Evolutionary conservation across 2,329 filamentous ascomycete genomes (phyloP), one percentile per base, ranked within the genome.

Genomic region (Ceratocystiopsis brevicomis): DNA sequence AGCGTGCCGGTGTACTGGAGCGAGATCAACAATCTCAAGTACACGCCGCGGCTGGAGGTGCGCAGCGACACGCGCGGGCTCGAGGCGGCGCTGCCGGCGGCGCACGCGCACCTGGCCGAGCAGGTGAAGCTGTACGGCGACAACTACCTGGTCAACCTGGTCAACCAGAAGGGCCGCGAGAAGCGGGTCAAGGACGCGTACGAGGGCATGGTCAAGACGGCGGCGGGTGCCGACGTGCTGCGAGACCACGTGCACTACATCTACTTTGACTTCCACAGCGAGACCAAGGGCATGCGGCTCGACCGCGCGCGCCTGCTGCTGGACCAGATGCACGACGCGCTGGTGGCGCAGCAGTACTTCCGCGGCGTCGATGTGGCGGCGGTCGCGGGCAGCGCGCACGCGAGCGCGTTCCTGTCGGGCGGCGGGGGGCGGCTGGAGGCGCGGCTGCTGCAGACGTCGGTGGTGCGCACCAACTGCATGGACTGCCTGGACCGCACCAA

Each of bases 401-500:
- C 13, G 33, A 13, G 33, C 33, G 33, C 15, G 13, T 4, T 13
- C 10, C 13, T 15, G 13, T 13, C 33, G 13, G 13, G 75, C 51
- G 58, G 67, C 40, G 69, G 78, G 44, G 82, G 79, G 19, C 75
- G 73, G 16, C 69, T 95, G 13, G 88, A 96, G 53, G 74, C 85
- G 33, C 78, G 86, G 49, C 78, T 74, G 48, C 70, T 75, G 50
- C 90, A 98, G 66, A 84, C 77, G 1, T 86, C 83, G 48, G 87
- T 96, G 15, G 87, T 98, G 50, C 79, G 90, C 43, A 95, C 90
- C 36, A 98, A 98, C 60, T 98, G 90, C 64, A 98, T 98, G 90
- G 90, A 98, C 61, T 98, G 92, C 52, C 73, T 98, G 14, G 90
- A 98, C 61, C 81, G 90, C 43, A 98, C 90, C 43, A 98, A 98